Evolutionary conservation across 2,329 filamentous ascomycete species (phyloP).

Genomic region (Talaromyces rugulosus): DNA sequence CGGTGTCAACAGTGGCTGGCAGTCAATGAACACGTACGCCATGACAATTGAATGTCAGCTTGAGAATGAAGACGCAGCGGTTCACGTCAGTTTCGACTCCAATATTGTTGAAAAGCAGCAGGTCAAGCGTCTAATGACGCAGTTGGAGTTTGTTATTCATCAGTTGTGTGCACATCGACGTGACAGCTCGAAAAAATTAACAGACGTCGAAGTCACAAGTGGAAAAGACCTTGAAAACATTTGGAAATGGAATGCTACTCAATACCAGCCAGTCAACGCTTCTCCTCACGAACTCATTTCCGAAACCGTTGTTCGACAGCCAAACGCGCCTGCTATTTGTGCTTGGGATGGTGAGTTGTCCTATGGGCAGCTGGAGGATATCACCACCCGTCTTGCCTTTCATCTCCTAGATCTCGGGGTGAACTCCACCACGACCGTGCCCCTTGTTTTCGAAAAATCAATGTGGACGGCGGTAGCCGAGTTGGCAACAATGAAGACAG

Average conservation of each 20-base stretch:
- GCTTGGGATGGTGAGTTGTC: slow-evolving; percentile 8
- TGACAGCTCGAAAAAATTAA: background rate
- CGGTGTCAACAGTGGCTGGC: background rate
- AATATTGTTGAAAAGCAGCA: background rate
- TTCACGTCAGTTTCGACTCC: slow-evolving; percentile 7
- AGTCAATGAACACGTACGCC: slow-evolving; percentile 7
- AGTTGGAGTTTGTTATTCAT: slow-evolving; percentile 7
- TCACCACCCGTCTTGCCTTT: background rate
- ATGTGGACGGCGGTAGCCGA: slow-evolving; percentile 11
- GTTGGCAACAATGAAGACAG: slow-evolving; percentile 6
- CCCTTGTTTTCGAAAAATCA: slow-evolving; percentile 16
- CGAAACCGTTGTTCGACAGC: background rate
- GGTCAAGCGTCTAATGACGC: slow-evolving; percentile 3
- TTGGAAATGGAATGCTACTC: slow-evolving; percentile 8
- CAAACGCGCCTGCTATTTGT: slow-evolving; percentile 5
- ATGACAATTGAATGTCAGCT: slow-evolving; percentile 2
- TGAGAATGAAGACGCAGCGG: background rate
- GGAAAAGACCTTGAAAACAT: slow-evolving; percentile 3
- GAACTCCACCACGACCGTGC: background rate
- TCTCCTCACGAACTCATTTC: slow-evolving; percentile 4
- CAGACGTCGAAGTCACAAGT: background rate
- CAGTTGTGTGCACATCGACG: background rate
- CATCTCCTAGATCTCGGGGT: background rate
- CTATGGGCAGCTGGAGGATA: slow-evolving; percentile 3
- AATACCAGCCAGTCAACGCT: background rate